These are phyloP conservation scores for Yamadazyma siamensis DNA, from an alignment of 1,139 yeast genomes.

Conservation along the genomic window DNA sequence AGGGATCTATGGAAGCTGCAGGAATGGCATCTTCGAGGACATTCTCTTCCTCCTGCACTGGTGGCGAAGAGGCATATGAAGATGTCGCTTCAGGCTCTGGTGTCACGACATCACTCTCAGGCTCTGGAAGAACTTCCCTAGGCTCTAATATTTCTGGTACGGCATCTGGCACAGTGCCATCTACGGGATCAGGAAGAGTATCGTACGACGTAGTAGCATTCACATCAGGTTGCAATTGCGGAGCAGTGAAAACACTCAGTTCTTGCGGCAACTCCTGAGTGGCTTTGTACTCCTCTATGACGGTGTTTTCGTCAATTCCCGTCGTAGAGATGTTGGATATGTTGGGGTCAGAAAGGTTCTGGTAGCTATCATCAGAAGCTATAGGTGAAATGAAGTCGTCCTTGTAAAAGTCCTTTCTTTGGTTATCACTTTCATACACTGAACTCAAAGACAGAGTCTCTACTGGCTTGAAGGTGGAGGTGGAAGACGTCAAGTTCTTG, in stretches of 20 bases:
- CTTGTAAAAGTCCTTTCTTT: constrained; percentile 1
- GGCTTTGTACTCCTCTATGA: neutral
- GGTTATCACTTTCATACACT: constrained; percentile 2
- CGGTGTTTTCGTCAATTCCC: neutral
- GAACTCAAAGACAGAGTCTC: constrained; percentile 5
- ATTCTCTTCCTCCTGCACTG: constrained; percentile 21
- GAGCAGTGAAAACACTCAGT: too few species aligned
- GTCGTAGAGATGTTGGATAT: too few species aligned
- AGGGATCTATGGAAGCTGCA: constrained; percentile 2
- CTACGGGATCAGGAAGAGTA: neutral
- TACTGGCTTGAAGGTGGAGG: constrained; percentile 2
- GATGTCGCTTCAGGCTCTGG: constrained; percentile 8
- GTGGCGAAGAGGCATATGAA: constrained; percentile 17
- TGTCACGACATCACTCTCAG: constrained; percentile 1
- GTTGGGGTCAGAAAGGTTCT: neutral
- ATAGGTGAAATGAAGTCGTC: neutral
- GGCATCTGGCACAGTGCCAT: neutral
- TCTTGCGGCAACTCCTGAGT: too few species aligned
- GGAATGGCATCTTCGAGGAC: constrained; percentile 1
- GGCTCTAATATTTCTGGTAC: too few species aligned
- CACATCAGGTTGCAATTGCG: too few species aligned
- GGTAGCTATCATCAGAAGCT: neutral
- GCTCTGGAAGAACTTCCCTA: neutral
- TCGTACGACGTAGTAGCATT: neutral
- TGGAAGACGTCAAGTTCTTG: neutral